phyloP scores from a whole-genome alignment of 129 eudicot species.

The Tanacetum coccineum region DNA sequence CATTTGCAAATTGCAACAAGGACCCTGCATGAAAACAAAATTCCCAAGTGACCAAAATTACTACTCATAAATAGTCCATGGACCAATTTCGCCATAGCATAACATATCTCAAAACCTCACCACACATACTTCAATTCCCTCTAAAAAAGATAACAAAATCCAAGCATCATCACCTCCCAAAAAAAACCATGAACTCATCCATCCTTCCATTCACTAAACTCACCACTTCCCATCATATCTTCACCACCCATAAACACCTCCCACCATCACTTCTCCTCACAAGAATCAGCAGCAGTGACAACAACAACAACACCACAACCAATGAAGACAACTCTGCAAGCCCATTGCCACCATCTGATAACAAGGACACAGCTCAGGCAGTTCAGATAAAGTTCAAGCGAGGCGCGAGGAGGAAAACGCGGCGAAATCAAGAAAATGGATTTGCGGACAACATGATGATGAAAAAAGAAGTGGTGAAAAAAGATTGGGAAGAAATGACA shows the following conservation, averaged over 20 bases:
- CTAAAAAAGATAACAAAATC: constrained; percentile 36
- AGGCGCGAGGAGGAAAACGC: constrained; percentile 58
- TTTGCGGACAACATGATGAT: constrained; percentile 16
- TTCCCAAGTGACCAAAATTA: background rate
- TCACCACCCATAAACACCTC: constrained; percentile 30
- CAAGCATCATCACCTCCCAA: constrained; percentile 19
- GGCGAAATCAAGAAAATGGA: constrained; percentile 36
- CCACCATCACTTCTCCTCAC: constrained; percentile 27
- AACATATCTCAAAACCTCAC: constrained; percentile 20
- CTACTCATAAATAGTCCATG: constrained; percentile 3
- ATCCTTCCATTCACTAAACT: constrained; percentile 52
- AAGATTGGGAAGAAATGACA: constrained; percentile 89
- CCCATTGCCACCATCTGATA: constrained; percentile 37
- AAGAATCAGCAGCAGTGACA: constrained; percentile 35
- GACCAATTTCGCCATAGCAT: constrained; percentile 1
- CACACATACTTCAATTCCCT: constrained; percentile 14
- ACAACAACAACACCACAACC: constrained; percentile 34
- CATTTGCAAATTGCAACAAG: background rate
- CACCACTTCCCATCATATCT: constrained; percentile 31
- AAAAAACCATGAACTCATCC: constrained; percentile 42
- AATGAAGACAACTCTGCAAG: constrained; percentile 9
- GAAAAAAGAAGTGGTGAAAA: constrained; percentile 41
- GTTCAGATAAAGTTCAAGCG: constrained; percentile 68
- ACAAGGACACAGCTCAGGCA: constrained; percentile 20
- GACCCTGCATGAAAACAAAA: background rate